phyloP scores from a whole-genome alignment of 2,329 filamentous ascomycete species.

The Clonostachys rhizophaga region DNA sequence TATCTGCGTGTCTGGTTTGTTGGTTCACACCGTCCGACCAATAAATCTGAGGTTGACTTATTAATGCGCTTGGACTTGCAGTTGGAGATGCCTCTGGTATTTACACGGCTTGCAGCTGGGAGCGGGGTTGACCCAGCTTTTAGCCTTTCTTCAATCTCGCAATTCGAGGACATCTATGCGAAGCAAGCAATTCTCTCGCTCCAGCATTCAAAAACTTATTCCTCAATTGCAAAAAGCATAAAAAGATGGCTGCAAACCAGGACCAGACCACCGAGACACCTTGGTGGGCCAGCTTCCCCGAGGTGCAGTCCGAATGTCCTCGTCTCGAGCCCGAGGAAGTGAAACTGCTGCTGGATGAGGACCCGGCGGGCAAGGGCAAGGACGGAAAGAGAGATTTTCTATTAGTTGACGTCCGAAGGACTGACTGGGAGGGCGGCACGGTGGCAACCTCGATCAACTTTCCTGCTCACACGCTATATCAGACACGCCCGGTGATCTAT shows the following conservation, averaged over 20 bases:
- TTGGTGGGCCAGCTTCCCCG: constrained; percentile 37
- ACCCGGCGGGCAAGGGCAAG: constrained; percentile 12
- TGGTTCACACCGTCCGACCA: too few species aligned
- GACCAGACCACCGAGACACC: constrained; percentile 5
- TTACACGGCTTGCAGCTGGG: too few species aligned
- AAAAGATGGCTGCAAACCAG: constrained; percentile 1
- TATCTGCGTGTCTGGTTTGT: too few species aligned
- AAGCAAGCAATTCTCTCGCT: too few species aligned
- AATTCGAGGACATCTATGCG: too few species aligned
- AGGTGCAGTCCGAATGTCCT: constrained; percentile 29
- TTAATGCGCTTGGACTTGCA: too few species aligned
- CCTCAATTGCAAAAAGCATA: not conserved
- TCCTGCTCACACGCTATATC: constrained; percentile 39
- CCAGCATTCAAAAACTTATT: too few species aligned
- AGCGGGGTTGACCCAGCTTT: too few species aligned
- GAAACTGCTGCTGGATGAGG: constrained; percentile 30
- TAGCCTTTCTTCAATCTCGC: too few species aligned
- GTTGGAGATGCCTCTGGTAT: too few species aligned
- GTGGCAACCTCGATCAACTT: constrained; percentile 49
- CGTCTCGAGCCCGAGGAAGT: constrained; percentile 33
- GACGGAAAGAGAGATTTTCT: constrained; percentile 23
- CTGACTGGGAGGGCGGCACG: constrained; percentile 46
- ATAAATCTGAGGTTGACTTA: too few species aligned
- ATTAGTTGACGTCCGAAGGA: constrained; percentile 35
- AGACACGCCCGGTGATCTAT: constrained; percentile 34